Evolutionary conservation across 768 basidiomycete species (phyloP), one percentile per base, ranked within the genome.

Genomic region (Guyanaporus albipodus): DNA sequence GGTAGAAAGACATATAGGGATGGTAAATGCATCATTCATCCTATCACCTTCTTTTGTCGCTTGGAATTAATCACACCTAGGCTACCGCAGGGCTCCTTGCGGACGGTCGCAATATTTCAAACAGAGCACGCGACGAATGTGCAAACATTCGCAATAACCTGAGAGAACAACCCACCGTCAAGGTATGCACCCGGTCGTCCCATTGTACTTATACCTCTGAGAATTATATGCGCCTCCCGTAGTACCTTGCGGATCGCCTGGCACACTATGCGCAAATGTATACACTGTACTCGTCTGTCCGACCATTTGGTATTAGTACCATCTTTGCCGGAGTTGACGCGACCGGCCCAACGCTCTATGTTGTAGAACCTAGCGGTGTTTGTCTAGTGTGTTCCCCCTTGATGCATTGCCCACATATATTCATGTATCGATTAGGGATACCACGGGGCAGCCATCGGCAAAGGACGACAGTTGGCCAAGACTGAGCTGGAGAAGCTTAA

Each of bases 401-500:
- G 15, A 34, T 46, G 22, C 10, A 17, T 3, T 31, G 41, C 21
- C 28, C 14, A 19, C 28, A 22, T 34, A 10, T 41, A 14, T 45
- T 7, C 32, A 46, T 36, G 41, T 32, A 36, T 23, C 24, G 14
- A 40, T 15, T 56, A 94, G 91, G 96, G 96, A 24, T 97, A 97
- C 69, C 78, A 93, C 48, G 95, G 93, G 22, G 89, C 89, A 12
- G 96, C 96, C n/a, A 85, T 94, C 23, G 96, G 96, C 44, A 99
- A 98, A 68, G 96, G 96, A n/a, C 84, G 89, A 46, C 92, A 96
- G 61, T 74, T 98, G 51, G 96, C 96, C 17, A 98, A 97, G 77
- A 98, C 95, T 8, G 96, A 98, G 67, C 70, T 99, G 39, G 96
- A 99, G 71, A 99, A 99, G 68, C 82, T 98, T 52, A 86, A 93